Evolutionary conservation across 441 rosid genomes (phyloP).

Genomic region (Arabidopsis hybrid): DNA sequence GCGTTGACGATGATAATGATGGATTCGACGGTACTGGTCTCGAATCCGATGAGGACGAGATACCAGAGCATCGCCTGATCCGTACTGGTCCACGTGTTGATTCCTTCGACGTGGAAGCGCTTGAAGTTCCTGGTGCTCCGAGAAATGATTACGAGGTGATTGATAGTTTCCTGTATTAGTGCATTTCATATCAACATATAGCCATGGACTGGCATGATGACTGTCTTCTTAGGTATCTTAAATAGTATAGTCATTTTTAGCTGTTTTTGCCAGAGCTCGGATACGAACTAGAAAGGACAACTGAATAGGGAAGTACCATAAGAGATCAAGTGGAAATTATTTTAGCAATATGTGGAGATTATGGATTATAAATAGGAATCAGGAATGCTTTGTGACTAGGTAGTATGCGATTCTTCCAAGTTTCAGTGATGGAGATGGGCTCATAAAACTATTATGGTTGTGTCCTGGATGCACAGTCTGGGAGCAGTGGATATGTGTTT

Average conservation of each 20-base stretch:
- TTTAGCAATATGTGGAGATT: slow-evolving; percentile 2
- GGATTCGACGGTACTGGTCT: slow-evolving; percentile 48
- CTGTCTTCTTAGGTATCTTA: neutral
- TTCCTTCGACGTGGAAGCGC: slow-evolving; percentile 96
- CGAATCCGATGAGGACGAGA: slow-evolving; percentile 86
- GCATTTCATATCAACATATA: slow-evolving; percentile 5
- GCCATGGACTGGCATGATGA: neutral
- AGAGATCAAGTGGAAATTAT: neutral
- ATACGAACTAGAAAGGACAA: slow-evolving; percentile 11
- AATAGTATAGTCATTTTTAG: neutral
- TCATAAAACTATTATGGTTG: neutral
- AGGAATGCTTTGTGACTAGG: neutral
- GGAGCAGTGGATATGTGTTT: slow-evolving; percentile 2
- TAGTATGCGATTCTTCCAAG: slow-evolving; percentile 9
- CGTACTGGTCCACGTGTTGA: slow-evolving; percentile 91
- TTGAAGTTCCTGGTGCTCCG: slow-evolving; percentile 85
- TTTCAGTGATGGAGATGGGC: slow-evolving; percentile 5
- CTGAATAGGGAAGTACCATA: neutral
- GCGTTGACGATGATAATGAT: slow-evolving; percentile 54
- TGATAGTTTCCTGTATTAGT: slow-evolving; percentile 15
- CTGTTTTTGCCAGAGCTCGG: neutral
- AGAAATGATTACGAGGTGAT: slow-evolving; percentile 81
- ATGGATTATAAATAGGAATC: slow-evolving; percentile 1
- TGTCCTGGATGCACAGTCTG: neutral
- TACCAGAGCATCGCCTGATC: slow-evolving; percentile 74